These are phyloP conservation scores for Eutrema heterophyllum DNA, from an alignment of 345 rosid species.

Conservation along the genomic window DNA sequence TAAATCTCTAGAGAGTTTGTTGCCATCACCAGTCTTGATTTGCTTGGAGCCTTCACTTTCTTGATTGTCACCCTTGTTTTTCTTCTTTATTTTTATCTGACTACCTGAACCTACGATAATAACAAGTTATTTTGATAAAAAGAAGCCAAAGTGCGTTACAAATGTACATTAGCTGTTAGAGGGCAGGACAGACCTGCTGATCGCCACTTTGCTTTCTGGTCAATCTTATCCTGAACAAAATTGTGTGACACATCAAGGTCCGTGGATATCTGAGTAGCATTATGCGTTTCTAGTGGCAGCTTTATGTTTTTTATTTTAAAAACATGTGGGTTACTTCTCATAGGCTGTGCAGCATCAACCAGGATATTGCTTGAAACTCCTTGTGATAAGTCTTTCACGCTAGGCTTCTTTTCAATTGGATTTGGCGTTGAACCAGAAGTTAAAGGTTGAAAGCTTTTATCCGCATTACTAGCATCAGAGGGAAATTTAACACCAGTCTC, in stretches of 20 bases:
- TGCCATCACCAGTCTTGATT: conserved; percentile 34
- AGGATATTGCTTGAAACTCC: conserved; percentile 11
- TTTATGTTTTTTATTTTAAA: conserved; percentile 16
- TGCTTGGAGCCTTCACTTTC: conserved; percentile 38
- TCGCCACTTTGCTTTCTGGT: conserved; percentile 5
- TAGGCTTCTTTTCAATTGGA: conserved; percentile 10
- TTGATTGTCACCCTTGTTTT: conserved; percentile 39
- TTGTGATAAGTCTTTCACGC: conserved; percentile 2
- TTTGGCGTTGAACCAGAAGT: conserved; percentile 14
- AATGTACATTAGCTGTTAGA: conserved; percentile 6
- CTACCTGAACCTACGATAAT: conserved; percentile 33
- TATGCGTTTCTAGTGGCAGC: background rate
- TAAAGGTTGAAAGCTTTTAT: conserved; percentile 12
- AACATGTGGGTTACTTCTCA: conserved; percentile 32
- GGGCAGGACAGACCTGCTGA: conserved; percentile 16
- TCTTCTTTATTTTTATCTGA: conserved; percentile 39
- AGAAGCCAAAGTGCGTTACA: background rate
- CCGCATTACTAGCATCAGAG: conserved; percentile 17
- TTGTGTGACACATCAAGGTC: conserved; percentile 2
- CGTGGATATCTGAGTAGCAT: conserved; percentile 19
- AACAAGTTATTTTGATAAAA: background rate
- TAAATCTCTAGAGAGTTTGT: conserved; percentile 29
- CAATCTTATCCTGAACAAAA: conserved; percentile 9
- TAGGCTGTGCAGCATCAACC: conserved; percentile 33
- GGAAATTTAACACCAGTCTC: conserved; percentile 24